Base-by-base conservation (phyloP, 2,329 filamentous ascomycete genomes). In the Monosporascus ibericus region DNA sequence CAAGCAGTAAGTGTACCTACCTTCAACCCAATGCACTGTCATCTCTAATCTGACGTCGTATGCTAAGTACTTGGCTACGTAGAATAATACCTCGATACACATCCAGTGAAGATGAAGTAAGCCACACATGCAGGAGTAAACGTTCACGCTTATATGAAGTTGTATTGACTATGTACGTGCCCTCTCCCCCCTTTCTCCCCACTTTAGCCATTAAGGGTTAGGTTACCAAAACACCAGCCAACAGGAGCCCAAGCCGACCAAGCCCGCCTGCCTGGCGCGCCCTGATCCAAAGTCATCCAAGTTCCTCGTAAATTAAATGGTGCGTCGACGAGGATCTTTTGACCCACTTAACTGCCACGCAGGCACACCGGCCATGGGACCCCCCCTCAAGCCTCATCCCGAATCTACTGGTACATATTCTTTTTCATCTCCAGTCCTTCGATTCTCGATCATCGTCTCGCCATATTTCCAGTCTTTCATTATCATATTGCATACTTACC, bases 1-100 rank as follows among this genome's bases (percentile, higher is more conserved):
- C 30, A 30, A 38, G 47, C 34, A 24, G 14, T 2, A 46, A 20
- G 47, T 22, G 22, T 40, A 30, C 30, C 20, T 42, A 51, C 9
- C 9, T 48, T 48, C 36, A 36, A 44, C 24, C 17, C 14, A 40
- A 36, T 24, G 30, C 37, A 15, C 22, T 15, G 1, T 51, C 51
- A 50, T 42, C 58, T 46, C 53, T 57, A 54, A 53, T 54, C 58
- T 59, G 49, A 55, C 55, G 57, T 52, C 38, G 53, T 50, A 52
- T 52, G 11, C 51, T 47, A 50, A 44, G 47, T 57, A 51, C 50
- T 52, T 51, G 51, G 50, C 52, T 39, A n/a, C 44, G 51, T 34
- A 34, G 30, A 65, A 66, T 60, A 55, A 25, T 39, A 20, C 20
- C n/a, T 60, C 55, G 53, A 60, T 56, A 53, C 52, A 59, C 58